phyloP scores from a whole-genome alignment of 306 rosid genomes.

The Corylus heterophylla region DNA sequence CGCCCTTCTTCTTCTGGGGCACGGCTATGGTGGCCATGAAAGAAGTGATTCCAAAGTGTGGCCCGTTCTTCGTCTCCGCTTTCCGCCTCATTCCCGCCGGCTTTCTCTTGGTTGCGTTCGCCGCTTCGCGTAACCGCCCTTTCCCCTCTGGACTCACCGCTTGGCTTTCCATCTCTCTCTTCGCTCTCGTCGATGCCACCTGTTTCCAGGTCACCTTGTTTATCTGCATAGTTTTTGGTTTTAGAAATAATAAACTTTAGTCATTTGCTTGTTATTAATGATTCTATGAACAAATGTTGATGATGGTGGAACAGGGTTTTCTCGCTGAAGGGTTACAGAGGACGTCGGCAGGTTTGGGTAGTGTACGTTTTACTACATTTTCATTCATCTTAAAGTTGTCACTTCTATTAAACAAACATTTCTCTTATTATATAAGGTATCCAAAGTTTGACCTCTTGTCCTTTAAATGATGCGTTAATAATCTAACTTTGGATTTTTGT shows the following conservation, averaged over 20 bases:
- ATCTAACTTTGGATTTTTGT: background rate
- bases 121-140: conserved; percentile 69
- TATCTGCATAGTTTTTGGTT: background rate
- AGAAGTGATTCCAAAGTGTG: conserved; percentile 74
- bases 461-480: background rate
- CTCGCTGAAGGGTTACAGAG: conserved; percentile 81
- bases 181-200: conserved; percentile 81
- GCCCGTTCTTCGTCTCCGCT: conserved; percentile 79
- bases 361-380: conserved; percentile 50
- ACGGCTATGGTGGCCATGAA: conserved; percentile 99
- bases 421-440: background rate
- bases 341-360: conserved; percentile 96
- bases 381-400: background rate
- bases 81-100: conserved; percentile 94
- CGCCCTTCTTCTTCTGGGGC: conserved; percentile 99
- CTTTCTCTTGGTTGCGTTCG: conserved; percentile 74
- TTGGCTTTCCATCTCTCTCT: conserved; percentile 79
- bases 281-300: background rate
- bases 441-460: background rate
- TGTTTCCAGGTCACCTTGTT: conserved; percentile 60
- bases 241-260: background rate
- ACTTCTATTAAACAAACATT: background rate
- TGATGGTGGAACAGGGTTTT: conserved; percentile 60
- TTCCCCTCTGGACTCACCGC: conserved; percentile 70
- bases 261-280: background rate